These are phyloP conservation scores for Trifolium fragiferum DNA, from an alignment of 306 rosid species.

Conservation along the genomic window DNA sequence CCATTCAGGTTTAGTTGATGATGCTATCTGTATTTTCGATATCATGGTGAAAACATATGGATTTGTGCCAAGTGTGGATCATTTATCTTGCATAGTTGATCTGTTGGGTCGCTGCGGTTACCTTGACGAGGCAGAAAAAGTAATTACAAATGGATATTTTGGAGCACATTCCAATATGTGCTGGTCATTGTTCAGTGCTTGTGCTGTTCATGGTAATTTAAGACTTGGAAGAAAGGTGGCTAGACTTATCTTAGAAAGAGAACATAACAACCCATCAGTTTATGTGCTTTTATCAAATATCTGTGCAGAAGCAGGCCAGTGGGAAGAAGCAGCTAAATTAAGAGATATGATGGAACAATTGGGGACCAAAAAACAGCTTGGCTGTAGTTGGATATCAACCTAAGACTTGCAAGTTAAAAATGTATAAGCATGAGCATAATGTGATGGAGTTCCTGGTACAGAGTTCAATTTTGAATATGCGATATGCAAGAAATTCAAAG, in stretches of 20 bases:
- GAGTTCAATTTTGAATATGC: constrained; percentile 32
- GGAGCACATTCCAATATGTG: constrained; percentile 66
- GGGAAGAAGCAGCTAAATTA: constrained; percentile 77
- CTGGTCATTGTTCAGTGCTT: constrained; percentile 87
- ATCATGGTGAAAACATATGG: constrained; percentile 60
- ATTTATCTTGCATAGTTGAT: constrained; percentile 81
- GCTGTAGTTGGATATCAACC: constrained; percentile 75
- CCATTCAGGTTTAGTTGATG: constrained; percentile 72
- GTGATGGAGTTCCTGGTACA: constrained; percentile 2
- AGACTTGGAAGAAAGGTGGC: constrained; percentile 69
- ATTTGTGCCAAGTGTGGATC: constrained; percentile 62
- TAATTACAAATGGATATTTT: constrained; percentile 54
- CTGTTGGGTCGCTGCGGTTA: constrained; percentile 75
- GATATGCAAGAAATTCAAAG: constrained; percentile 18
- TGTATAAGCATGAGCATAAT: constrained; percentile 17
- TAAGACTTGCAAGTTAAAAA: constrained; percentile 29
- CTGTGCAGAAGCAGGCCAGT: constrained; percentile 71
- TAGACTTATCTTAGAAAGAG: constrained; percentile 64
- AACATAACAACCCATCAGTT: constrained; percentile 63
- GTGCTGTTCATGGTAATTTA: constrained; percentile 78
- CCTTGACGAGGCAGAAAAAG: constrained; percentile 73
- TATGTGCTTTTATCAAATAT: constrained; percentile 78
- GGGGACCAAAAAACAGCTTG: constrained; percentile 62
- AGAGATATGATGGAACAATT: constrained; percentile 59
- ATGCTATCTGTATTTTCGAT: constrained; percentile 61